phyloP scores from a whole-genome alignment of 148 eudicot species.

The Chenopodium formosanum region DNA sequence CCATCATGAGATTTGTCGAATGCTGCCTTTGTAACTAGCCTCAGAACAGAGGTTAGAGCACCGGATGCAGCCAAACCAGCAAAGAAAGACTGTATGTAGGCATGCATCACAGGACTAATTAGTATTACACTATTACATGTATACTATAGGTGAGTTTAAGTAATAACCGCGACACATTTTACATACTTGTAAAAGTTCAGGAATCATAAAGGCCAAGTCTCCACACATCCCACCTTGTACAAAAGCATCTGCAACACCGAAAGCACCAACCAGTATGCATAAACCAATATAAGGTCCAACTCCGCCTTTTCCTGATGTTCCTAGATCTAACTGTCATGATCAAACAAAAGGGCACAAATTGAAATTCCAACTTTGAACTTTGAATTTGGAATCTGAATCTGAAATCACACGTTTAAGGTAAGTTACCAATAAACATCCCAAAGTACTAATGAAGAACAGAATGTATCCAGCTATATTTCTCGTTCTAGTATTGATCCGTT shows the following conservation, averaged over 20 bases:
- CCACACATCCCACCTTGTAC: constrained; percentile 78
- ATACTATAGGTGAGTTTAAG: neutral
- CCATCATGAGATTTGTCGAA: constrained; percentile 42
- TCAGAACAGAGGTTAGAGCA: constrained; percentile 43
- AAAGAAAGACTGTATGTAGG: constrained; percentile 54
- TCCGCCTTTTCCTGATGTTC: constrained; percentile 58
- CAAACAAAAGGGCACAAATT: neutral
- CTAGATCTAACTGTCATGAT: constrained; percentile 54
- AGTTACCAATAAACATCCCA: constrained; percentile 35
- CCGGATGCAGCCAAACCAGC: constrained; percentile 60
- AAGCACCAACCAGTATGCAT: constrained; percentile 48
- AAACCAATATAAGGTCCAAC: constrained; percentile 47
- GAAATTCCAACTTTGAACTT: neutral
- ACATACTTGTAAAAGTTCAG: constrained; percentile 62
- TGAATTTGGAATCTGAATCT: neutral
- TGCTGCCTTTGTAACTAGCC: constrained; percentile 41
- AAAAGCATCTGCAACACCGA: constrained; percentile 71
- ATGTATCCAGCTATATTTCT: constrained; percentile 57
- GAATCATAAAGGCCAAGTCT: constrained; percentile 64
- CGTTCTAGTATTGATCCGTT: constrained; percentile 51
- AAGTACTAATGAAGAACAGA: constrained; percentile 41
- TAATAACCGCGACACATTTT: neutral
- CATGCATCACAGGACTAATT: neutral
- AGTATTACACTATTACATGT: neutral
- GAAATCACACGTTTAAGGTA: neutral